Percentiles rank a stretch among this genome's conserved stretches.
These are phyloP conservation scores for Penicillium subrubescens DNA, from an alignment of 495 filamentous ascomycete genomes.

Conservation along the genomic window DNA sequence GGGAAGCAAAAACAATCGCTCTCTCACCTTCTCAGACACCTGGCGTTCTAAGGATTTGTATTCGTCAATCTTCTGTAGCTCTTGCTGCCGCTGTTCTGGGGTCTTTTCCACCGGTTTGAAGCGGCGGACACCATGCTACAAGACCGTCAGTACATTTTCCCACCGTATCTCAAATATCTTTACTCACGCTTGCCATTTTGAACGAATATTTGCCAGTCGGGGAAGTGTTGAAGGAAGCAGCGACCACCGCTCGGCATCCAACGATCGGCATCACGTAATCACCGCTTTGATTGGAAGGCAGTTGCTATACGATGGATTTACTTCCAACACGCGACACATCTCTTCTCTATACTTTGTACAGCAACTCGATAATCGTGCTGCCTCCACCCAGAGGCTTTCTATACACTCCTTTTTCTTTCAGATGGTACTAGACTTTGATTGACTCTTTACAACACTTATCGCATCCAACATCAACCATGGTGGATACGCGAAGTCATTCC, in stretches of 20 bases:
- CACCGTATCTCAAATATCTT: not conserved
- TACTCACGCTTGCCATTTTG: constrained; percentile 55
- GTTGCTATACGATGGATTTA: not conserved
- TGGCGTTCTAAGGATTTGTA: constrained; percentile 72
- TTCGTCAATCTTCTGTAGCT: constrained; percentile 73
- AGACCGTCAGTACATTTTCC: constrained; percentile 5
- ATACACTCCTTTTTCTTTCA: constrained; percentile 27
- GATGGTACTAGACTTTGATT: not conserved
- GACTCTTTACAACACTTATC: not conserved
- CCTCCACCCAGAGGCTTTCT: not conserved
- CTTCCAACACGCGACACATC: constrained; percentile 1
- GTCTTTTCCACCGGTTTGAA: constrained; percentile 58
- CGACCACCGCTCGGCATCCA: not conserved
- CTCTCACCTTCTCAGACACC: constrained; percentile 60
- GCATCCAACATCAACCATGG: constrained; percentile 21
- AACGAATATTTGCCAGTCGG: not conserved
- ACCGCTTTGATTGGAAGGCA: constrained; percentile 2
- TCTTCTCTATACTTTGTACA: not conserved
- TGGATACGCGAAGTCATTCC: constrained; percentile 30
- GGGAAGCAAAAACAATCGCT: not conserved
- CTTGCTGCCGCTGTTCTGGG: constrained; percentile 65
- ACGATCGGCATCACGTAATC: constrained; percentile 11
- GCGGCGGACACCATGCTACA: constrained; percentile 78
- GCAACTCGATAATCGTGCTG: not conserved
- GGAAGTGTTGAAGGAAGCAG: constrained; percentile 11